Evolutionary conservation across 495 filamentous ascomycete genomes (phyloP).

Genomic region (Copromyces sp.): DNA sequence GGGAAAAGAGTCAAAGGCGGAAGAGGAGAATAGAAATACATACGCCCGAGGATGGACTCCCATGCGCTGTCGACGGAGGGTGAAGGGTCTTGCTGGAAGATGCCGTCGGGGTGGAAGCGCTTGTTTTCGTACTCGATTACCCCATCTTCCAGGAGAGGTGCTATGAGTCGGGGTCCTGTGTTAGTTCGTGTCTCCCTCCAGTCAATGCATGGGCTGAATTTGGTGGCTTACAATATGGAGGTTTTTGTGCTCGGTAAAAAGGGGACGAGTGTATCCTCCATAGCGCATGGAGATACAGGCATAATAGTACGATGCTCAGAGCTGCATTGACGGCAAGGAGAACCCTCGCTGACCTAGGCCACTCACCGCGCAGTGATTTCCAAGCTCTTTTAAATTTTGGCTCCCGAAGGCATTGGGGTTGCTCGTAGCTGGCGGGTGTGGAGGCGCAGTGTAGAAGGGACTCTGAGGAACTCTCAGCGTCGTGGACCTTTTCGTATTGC

Average conservation of each 20-base stretch:
- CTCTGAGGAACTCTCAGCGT: neutral
- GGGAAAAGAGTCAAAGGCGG: neutral
- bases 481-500: neutral
- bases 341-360: neutral
- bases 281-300: neutral
- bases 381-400: neutral
- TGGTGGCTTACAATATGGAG: neutral
- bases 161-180: neutral
- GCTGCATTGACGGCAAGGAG: neutral
- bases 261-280: neutral
- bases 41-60: neutral
- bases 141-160: neutral
- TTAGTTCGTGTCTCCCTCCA: neutral
- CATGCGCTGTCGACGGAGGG: neutral
- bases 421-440: neutral
- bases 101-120: neutral
- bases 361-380: neutral
- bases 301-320: neutral
- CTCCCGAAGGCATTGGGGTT: neutral
- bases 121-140: neutral
- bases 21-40: neutral
- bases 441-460: neutral
- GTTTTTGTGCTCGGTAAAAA: neutral
- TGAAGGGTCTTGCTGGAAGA: neutral
- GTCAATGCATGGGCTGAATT: neutral